A percentile compares a stretch with the other conserved stretches of the same genome.
These are phyloP conservation scores for Calocybe cyanea DNA, from an alignment of 768 basidiomycete genomes.

Conservation along the genomic window DNA sequence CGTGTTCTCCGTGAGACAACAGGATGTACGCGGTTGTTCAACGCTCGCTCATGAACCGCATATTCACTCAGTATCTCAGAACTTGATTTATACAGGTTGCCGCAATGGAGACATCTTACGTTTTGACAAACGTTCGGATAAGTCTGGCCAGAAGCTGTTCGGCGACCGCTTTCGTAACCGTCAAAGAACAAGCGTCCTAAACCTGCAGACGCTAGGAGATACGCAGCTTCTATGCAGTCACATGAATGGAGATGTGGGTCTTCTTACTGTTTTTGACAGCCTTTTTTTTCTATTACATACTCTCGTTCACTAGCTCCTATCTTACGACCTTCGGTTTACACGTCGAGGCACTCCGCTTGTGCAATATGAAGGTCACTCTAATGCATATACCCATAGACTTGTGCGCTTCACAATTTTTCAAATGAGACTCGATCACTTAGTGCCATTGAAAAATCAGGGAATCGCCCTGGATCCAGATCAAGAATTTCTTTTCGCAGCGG, in stretches of 20 bases:
- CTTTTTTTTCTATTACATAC: too few relatives aligned
- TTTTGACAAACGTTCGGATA: constrained; percentile 53
- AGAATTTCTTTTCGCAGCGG: constrained; percentile 64
- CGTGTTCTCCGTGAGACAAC: constrained; percentile 57
- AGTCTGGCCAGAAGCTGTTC: constrained; percentile 37
- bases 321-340: constrained; percentile 61
- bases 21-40: constrained; percentile 33
- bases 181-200: constrained; percentile 45
- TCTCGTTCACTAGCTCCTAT: constrained; percentile 51
- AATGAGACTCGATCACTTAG: not conserved
- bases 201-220: constrained; percentile 46
- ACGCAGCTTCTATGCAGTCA: constrained; percentile 54
- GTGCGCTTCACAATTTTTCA: constrained; percentile 33
- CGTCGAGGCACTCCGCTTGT: constrained; percentile 39
- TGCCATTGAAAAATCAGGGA: constrained; percentile 40
- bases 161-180: constrained; percentile 26
- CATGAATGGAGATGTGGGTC: constrained; percentile 56
- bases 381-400: constrained; percentile 44
- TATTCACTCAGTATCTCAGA: constrained; percentile 25
- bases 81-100: constrained; percentile 50
- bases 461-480: constrained; percentile 53
- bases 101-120: constrained; percentile 57
- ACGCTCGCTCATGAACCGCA: not conserved
- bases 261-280: too few relatives aligned
- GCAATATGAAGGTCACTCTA: constrained; percentile 54